Evolutionary conservation across 139 green algal genomes (phyloP).

Genomic region (Choricystis sp.): DNA sequence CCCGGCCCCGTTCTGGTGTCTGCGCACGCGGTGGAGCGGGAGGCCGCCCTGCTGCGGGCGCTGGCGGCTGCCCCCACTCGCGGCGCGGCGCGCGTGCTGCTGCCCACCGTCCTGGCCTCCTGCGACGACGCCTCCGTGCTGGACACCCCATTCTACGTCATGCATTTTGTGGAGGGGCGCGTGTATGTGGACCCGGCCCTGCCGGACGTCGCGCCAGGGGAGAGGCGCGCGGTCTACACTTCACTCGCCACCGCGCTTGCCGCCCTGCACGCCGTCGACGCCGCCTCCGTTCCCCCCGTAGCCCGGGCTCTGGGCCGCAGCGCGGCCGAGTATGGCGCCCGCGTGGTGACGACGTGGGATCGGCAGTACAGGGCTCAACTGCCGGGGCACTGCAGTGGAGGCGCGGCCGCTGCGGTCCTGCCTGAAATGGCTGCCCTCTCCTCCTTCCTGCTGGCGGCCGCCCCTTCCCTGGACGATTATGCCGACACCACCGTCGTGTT

Average conservation of each 20-base stretch:
- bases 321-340: slow-evolving; percentile 41
- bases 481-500: slow-evolving; percentile 21
- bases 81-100: background rate
- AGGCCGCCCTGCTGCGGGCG: slow-evolving; percentile 50
- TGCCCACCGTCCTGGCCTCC: slow-evolving; percentile 26
- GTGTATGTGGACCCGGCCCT: slow-evolving; percentile 66
- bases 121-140: slow-evolving; percentile 62
- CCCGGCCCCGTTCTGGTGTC: slow-evolving; percentile 72
- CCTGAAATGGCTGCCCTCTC: slow-evolving; percentile 47
- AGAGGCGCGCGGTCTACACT: slow-evolving; percentile 19
- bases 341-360: slow-evolving; percentile 45
- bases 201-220: slow-evolving; percentile 20
- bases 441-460: slow-evolving; percentile 49
- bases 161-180: slow-evolving; percentile 50
- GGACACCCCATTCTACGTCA: slow-evolving; percentile 92
- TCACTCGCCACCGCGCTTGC: slow-evolving; percentile 52
- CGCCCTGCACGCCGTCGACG: slow-evolving; percentile 57
- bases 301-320: slow-evolving; percentile 50
- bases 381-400: background rate
- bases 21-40: slow-evolving; percentile 86
- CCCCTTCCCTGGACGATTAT: slow-evolving; percentile 38
- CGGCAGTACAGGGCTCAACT: slow-evolving; percentile 52
- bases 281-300: slow-evolving; percentile 6
- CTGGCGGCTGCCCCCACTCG: slow-evolving; percentile 18
- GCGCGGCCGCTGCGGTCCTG: slow-evolving; percentile 2